Base-by-base conservation (phyloP, 2,329 filamentous ascomycete genomes). In the Exophiala calicioides region DNA sequence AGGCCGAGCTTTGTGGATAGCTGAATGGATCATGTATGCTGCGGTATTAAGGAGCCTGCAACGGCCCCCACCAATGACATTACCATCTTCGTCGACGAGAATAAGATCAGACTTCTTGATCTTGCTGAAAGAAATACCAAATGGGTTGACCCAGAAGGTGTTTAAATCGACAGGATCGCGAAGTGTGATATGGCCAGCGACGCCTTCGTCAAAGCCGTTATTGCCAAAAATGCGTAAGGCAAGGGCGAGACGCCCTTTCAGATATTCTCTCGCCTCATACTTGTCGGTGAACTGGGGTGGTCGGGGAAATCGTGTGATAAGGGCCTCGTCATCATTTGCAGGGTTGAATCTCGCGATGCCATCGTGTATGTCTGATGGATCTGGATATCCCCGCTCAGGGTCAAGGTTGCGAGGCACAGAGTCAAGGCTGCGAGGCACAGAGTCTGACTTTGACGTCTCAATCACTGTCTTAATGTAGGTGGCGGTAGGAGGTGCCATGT, bases 11-110 rank as follows among this genome's bases (percentile, higher is more conserved):
- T 71, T 71, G 59, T 82, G 78, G 2, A 82, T 75, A 13, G 77
- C 78, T 3, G 75, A 73, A 60, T 82, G 79, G 44, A 83, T 82
- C 67, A 79, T 76, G 56, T 80, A 82, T 1, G 78, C 79, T 39
- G 72, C 71, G 45, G 65, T 64, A 32, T 70, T 69, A 44, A 62
- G 69, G 39, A 62, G 68, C 4, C 62, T 44, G 53, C 69, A 67
- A 16, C 66, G 65, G 16, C 68, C 68, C 1, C 66, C 68, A 23
- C 68, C 67, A 6, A 65, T 63, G 21, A 71, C 68, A 26, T 65
- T 68, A 27, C 68, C 68, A 7, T 70, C 64, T 20, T 57, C 50
- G 36, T 70, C 67, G 5, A 71, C 63, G 1, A 70, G 61, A n/a
- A 71, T 68, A 3, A 70, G 57, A 40, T 71, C 68, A 0, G 66